Evolutionary conservation across 2,329 filamentous ascomycete genomes (phyloP).

Genomic region (Alternaria panax): DNA sequence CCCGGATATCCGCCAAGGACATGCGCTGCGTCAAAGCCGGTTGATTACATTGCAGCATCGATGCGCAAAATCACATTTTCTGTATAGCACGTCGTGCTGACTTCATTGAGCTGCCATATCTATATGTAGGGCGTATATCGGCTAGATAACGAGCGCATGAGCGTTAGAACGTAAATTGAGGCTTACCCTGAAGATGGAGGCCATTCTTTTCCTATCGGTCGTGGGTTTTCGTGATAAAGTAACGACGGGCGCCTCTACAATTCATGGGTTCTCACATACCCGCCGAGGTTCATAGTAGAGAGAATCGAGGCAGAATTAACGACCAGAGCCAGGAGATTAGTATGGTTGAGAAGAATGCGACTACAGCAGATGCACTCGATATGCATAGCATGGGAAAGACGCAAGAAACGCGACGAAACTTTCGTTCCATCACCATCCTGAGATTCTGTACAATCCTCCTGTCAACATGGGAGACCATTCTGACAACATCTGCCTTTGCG

Average conservation of each 20-base stretch:
- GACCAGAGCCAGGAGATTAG: not conserved
- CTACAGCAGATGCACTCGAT: slow-evolving; percentile 18
- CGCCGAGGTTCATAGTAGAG: not conserved
- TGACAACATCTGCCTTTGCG: slow-evolving; percentile 23
- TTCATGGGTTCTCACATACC: not conserved
- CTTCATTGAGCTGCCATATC: not conserved
- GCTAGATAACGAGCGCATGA: not conserved
- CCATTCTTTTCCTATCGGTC: too few species aligned
- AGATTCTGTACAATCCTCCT: slow-evolving; percentile 30
- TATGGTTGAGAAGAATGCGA: slow-evolving; percentile 23
- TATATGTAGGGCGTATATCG: not conserved
- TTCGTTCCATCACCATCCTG: slow-evolving; percentile 23
- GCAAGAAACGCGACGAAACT: slow-evolving; percentile 28
- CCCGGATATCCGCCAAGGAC: not conserved
- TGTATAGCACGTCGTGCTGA: not conserved
- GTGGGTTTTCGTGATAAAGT: not conserved
- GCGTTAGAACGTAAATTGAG: not conserved
- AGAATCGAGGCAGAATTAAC: not conserved
- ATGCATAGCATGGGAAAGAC: slow-evolving; percentile 37
- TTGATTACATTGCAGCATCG: not conserved
- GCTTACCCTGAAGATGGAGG: not conserved
- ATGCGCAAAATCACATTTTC: not conserved
- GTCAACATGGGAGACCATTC: slow-evolving; percentile 31
- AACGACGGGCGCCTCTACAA: not conserved
- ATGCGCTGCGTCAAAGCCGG: not conserved